Conservation (phyloP, 169 alveolate species). For the Perkinsus olseni region DNA sequence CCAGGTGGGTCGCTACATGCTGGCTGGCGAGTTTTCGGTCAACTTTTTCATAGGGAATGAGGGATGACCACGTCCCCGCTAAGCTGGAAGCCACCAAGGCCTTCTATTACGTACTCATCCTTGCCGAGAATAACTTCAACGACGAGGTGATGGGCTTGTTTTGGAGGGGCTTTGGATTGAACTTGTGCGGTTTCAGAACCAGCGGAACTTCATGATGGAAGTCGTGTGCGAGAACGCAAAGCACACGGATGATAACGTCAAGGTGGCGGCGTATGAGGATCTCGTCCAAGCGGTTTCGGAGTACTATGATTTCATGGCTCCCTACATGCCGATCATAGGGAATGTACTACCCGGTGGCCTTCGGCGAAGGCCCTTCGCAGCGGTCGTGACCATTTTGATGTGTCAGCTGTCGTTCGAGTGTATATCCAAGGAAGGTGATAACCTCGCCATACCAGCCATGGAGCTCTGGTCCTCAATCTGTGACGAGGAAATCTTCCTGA, state of each 20-base stretch:
- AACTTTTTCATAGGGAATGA: neutral
- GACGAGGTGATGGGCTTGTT: neutral
- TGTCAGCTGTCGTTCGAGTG: constrained; percentile 52
- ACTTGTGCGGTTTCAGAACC: neutral
- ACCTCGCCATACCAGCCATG: constrained; percentile 70
- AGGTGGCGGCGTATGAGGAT: constrained; percentile 67
- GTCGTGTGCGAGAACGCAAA: neutral
- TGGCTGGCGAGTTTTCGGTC: neutral
- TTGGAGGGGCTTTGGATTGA: neutral
- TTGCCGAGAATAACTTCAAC: neutral
- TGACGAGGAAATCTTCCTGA: constrained; percentile 57
- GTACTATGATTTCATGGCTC: constrained; percentile 60
- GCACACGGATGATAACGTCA: neutral
- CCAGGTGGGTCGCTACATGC: neutral
- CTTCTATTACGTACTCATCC: neutral
- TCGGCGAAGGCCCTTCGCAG: constrained; percentile 26
- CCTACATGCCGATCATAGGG: constrained; percentile 59
- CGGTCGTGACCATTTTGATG: too few relatives aligned
- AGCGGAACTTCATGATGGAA: neutral
- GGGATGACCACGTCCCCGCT: neutral
- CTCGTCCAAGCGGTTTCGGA: constrained; percentile 66
- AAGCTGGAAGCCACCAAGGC: neutral
- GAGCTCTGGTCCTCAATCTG: constrained; percentile 78
- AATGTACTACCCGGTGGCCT: constrained; percentile 38
- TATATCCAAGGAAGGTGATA: constrained; percentile 38